Evolutionary conservation across 192 early-diverging fungal species (phyloP).

Genomic region (Coemansia aciculifera): DNA sequence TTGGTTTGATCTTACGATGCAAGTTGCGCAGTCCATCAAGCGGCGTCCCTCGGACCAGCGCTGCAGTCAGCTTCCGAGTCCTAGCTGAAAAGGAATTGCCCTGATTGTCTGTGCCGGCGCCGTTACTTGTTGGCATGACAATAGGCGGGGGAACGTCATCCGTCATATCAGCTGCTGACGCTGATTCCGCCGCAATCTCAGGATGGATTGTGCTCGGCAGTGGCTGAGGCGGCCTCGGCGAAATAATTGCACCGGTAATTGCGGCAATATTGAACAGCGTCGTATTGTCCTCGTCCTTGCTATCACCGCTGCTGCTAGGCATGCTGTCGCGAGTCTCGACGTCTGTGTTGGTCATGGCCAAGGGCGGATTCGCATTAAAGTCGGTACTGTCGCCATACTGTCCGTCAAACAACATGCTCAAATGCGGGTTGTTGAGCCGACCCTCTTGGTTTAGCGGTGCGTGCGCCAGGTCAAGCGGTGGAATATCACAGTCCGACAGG

Average conservation of each 20-base stretch:
- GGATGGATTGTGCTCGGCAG: not conserved
- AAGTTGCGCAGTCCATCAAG: conserved; percentile 35
- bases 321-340: not conserved
- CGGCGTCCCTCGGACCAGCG: conserved; percentile 28
- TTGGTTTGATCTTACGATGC: conserved; percentile 26
- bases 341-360: not conserved
- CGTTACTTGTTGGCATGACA: not conserved
- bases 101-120: not conserved
- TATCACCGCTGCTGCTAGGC: conserved; percentile 3
- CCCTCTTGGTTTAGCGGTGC: conserved; percentile 1
- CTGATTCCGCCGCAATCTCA: not conserved
- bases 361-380: not conserved
- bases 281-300: conserved; percentile 17
- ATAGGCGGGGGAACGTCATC: not conserved
- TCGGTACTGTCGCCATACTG: conserved; percentile 1
- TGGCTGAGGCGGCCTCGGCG: conserved; percentile 12
- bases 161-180: not conserved
- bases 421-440: conserved; percentile 5
- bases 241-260: conserved; percentile 16
- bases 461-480: conserved; percentile 12
- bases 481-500: conserved; percentile 22
- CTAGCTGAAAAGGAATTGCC: conserved; percentile 10
- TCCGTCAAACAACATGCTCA: conserved; percentile 36
- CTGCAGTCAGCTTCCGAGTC: conserved; percentile 30
- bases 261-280: conserved; percentile 30